Base-by-base conservation (phyloP, 202 grass and related monocot species). In the Setaria italica region DNA sequence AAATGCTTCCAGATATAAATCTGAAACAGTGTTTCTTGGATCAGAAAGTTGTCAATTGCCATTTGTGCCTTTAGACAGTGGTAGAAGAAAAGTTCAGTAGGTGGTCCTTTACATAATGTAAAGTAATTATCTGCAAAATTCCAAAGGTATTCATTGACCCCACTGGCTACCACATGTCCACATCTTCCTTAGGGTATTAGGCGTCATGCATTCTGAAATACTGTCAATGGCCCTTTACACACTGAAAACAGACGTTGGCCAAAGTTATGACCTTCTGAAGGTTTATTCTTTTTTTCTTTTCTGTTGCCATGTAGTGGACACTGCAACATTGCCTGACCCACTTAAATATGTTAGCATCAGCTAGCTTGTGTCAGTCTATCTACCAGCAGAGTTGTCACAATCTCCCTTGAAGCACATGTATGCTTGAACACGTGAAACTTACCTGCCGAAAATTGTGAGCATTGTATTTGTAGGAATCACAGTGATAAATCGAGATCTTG, bases 331-430 rank as follows among this genome's bases (percentile, higher is more conserved):
- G n/a, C 42, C 1, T 14, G 19, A 37, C 48, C 19, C 59, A 15
- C 21, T 65, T 74, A 47, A 73, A 60, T 80, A 74, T 83, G 32
- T 75, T 79, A 56, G 56, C 35, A 64, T 77, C 15, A 70, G 19
- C 20, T 33, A 3, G 9, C 20, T 86, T 66, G 11, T 43, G 78
- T 72, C n/a, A 29, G 8, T 67, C 51, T 62, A 37, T 41, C 51
- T 53, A 20, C 13, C 30, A 68, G 39, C 34, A 19, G 19, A 78
- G 4, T 12, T 46, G 30, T 68, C 41, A 86, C 11, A 72, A 67
- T 37, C 59, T 75, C 59, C 62, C 30, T 67, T 75, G 57, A 79
- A 49, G 32, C 11, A 70, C 30, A 56, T 72, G 19, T 30, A 66
- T 65, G 35, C 30, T 54, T 76, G 45, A 77, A 62, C 55, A 64